A percentile compares a stretch with the other conserved stretches of the same genome.
Conservation (phyloP, 345 rosid genomes). For the Salix arbutifolia region DNA sequence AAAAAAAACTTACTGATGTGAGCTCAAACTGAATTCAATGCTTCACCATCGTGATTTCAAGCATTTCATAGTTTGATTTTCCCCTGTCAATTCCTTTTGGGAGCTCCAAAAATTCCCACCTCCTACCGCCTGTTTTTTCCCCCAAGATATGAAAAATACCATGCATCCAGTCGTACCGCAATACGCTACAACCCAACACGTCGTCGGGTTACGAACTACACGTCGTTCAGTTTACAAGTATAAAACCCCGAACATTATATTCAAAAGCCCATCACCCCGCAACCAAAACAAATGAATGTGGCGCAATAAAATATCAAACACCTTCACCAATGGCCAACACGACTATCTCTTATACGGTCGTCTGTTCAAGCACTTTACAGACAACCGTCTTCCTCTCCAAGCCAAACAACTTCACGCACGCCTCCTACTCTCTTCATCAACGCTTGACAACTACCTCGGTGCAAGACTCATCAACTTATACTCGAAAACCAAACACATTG, state of each 20-base stretch:
- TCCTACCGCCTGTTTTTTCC: too few relatives aligned
- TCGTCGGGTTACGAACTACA: too few relatives aligned
- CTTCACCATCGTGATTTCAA: too few relatives aligned
- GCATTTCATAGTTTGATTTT: too few relatives aligned
- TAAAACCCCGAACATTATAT: background rate
- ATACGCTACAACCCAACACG: too few relatives aligned
- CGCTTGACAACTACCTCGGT: constrained; percentile 67
- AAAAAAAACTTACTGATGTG: too few relatives aligned
- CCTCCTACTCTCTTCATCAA: constrained; percentile 41
- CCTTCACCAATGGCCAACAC: constrained; percentile 17
- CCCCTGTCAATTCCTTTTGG: too few relatives aligned
- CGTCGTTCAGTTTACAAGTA: too few relatives aligned
- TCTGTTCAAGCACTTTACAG: constrained; percentile 55
- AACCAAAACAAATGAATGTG: background rate
- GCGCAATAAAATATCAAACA: background rate
- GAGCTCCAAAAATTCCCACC: too few relatives aligned
- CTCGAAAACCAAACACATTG: constrained; percentile 35
- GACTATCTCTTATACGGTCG: constrained; percentile 61
- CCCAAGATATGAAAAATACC: too few relatives aligned
- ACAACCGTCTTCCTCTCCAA: constrained; percentile 51
- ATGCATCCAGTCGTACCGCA: too few relatives aligned
- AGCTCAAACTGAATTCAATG: too few relatives aligned
- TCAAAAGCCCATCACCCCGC: background rate
- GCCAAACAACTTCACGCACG: constrained; percentile 80
- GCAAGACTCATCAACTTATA: constrained; percentile 60